Percentiles rank a stretch among this genome's conserved stretches.
These are phyloP conservation scores for Trichaptum fuscoviolaceum DNA, from an alignment of 768 basidiomycete genomes.

Conservation along the genomic window DNA sequence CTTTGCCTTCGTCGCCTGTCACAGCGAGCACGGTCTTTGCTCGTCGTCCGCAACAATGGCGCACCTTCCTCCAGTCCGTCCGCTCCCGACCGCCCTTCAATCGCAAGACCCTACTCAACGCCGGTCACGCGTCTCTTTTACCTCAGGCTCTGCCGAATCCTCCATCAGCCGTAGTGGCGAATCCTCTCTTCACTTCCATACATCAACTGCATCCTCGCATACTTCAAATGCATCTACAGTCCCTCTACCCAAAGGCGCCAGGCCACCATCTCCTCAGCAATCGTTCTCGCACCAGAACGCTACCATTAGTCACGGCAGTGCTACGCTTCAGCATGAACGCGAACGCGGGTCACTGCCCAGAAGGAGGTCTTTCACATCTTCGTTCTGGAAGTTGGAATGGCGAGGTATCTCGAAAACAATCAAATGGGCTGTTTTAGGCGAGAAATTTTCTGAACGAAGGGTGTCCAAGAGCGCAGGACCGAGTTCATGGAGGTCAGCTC, in stretches of 20 bases:
- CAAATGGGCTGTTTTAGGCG: neutral
- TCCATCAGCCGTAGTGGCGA: neutral
- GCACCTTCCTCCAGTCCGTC: neutral
- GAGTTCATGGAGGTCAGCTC: neutral
- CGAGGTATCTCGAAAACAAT: neutral
- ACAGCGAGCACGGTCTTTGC: neutral
- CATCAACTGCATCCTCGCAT: neutral
- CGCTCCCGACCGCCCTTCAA: neutral
- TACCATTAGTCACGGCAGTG: neutral
- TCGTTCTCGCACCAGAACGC: neutral
- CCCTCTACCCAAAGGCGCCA: neutral
- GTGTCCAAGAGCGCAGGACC: neutral
- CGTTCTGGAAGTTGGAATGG: conserved; percentile 1
- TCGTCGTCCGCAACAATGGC: neutral
- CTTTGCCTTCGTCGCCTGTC: neutral
- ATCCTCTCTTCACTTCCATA: neutral
- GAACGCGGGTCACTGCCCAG: neutral
- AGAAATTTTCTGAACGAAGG: neutral
- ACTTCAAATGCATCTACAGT: neutral
- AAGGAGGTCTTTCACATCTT: neutral
- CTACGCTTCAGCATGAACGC: neutral
- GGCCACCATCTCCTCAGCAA: neutral
- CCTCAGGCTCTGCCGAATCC: neutral
- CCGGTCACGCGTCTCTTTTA: neutral
- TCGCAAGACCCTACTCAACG: neutral